A percentile compares a stretch with the other conserved stretches of the same genome.
Conservation (phyloP, 306 rosid species). For the Cajanus cajan region DNA sequence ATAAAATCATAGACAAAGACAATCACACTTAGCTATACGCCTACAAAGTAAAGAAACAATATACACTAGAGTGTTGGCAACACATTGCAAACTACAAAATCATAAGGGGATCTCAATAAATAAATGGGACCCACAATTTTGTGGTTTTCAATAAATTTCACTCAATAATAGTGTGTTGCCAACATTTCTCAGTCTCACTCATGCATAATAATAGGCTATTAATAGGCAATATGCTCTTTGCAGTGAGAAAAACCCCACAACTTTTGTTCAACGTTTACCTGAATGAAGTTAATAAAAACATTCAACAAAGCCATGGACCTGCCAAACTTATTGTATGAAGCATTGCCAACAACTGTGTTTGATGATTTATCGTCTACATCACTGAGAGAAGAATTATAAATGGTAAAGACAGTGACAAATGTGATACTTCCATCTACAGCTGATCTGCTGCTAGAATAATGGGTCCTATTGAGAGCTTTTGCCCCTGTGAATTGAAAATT, state of each 20-base stretch:
- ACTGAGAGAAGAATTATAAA: slow-evolving; percentile 58
- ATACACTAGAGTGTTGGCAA: neutral
- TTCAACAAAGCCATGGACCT: slow-evolving; percentile 80
- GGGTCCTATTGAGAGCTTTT: slow-evolving; percentile 72
- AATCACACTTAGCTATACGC: neutral
- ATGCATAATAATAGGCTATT: neutral
- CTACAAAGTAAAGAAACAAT: slow-evolving; percentile 9
- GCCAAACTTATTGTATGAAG: slow-evolving; percentile 62
- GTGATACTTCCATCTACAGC: slow-evolving; percentile 39
- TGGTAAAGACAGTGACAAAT: slow-evolving; percentile 76
- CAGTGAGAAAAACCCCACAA: neutral
- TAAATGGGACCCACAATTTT: neutral
- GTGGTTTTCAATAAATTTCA: neutral
- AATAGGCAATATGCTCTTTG: neutral
- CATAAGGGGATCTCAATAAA: neutral
- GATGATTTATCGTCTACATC: slow-evolving; percentile 46
- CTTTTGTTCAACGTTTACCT: slow-evolving; percentile 46
- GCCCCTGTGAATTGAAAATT: slow-evolving; percentile 51
- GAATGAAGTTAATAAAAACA: slow-evolving; percentile 73
- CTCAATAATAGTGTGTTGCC: neutral
- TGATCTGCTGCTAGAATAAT: slow-evolving; percentile 32
- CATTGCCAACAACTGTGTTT: slow-evolving; percentile 58
- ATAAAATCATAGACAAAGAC: neutral
- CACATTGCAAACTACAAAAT: neutral
- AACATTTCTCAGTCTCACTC: neutral